phyloP scores from a whole-genome alignment of 2,329 filamentous ascomycete genomes.

The Colletotrichum kahawae region DNA sequence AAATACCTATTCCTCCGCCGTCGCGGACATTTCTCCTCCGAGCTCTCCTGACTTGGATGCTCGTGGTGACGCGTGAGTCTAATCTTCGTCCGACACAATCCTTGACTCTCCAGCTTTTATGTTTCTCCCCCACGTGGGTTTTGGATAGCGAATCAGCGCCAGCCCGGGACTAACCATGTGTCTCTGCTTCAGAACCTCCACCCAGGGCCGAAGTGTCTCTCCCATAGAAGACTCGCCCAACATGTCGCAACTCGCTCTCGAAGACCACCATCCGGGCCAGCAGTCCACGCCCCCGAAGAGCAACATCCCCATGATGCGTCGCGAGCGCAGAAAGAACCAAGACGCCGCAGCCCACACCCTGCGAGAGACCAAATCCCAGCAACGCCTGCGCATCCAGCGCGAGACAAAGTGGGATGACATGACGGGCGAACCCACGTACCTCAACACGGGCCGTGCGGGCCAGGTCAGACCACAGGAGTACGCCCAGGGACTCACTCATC shows the following conservation, averaged over 20 bases:
- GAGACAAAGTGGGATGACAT: conserved; percentile 68
- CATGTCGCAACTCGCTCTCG: conserved; percentile 33
- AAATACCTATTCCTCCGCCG: conserved; percentile 13
- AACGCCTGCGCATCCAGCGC: conserved; percentile 33
- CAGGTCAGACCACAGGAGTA: conserved; percentile 61
- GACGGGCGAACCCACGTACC: conserved; percentile 69
- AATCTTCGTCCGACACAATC: background rate
- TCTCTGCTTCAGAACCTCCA: conserved; percentile 2
- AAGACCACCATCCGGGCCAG: conserved; percentile 14
- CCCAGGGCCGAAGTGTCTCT: conserved; percentile 47
- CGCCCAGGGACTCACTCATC: conserved; percentile 39
- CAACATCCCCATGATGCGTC: conserved; percentile 58
- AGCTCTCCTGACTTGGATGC: conserved; percentile 58
- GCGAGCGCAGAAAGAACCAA: conserved; percentile 51
- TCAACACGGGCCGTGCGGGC: conserved; percentile 57
- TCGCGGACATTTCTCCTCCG: conserved; percentile 56
- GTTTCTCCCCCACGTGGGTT: conserved; percentile 16
- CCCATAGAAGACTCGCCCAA: conserved; percentile 54
- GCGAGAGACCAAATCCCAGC: conserved; percentile 43
- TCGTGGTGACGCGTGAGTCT: conserved; percentile 46
- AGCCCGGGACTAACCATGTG: conserved; percentile 22
- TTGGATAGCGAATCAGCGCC: background rate
- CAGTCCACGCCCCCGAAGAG: conserved; percentile 33
- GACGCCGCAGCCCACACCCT: conserved; percentile 39
- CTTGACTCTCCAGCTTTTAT: background rate